Base-by-base conservation (phyloP, 2,329 filamentous ascomycete species). In the Gnomoniopsis smithogilvyi region DNA sequence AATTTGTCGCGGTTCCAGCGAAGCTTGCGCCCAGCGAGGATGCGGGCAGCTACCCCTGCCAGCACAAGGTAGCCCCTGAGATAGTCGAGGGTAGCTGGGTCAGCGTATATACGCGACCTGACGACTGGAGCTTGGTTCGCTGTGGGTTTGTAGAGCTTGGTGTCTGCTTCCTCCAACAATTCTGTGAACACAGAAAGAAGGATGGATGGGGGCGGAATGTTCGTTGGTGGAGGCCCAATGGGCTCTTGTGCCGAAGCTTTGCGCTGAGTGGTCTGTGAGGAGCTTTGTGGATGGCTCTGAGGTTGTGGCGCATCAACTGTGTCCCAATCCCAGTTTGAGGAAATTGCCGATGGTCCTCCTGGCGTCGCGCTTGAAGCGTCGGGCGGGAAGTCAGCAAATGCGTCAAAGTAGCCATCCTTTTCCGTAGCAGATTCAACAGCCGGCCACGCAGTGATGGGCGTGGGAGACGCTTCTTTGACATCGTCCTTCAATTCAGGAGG, bases 1-100 rank as follows among this genome's bases (percentile, higher is more conserved):
- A 92, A 86, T 62, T 85, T 88, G 73, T 98, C 94, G 56, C 94
- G 85, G 70, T 96, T 94, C 94, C 94, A 98, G 58, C 94, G 88
- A 54, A 90, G 78, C 67, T 91, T 92, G 59, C 94, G 87, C 12
- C 93, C 94, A 1, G 91, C 90, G 59, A 97, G 87, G 52, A 97
- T 83, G 48, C 88, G 89, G n/a, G 86, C 90, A 24, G 89, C 87
- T 12, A 92, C 90, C 2, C 80, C 80, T 0, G 82, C 83, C 6
- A 91, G 74, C 59, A 78, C 77, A 3, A 92, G 73, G 64, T 90
- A 91, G 26, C 80, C 83, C 52, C 78, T 76, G 1, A 93, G 77
- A 64, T 91, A 92, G 4, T 78, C 72, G 11, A 86, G 74, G 0
- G 87, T 86, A 30, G 79, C 79, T 1, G 84, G 78, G 58, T 90